Evolutionary conservation across 345 rosid species (phyloP).

Genomic region (Eucalyptus microcorys): DNA sequence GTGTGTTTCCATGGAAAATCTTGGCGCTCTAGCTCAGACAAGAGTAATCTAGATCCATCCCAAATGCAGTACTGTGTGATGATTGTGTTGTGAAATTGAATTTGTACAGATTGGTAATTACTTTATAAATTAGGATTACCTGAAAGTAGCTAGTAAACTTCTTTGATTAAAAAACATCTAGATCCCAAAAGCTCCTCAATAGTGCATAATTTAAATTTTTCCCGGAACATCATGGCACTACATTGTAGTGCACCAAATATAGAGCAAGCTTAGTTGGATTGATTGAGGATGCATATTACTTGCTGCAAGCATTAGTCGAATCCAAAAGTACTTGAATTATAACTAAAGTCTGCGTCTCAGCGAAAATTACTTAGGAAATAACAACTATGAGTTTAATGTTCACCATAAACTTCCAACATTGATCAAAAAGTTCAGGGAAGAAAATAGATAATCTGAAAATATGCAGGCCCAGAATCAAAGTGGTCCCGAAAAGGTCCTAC

Average conservation of each 20-base stretch:
- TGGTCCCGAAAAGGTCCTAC: background rate
- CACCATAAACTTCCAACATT: background rate
- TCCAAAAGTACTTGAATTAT: background rate
- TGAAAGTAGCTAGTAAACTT: background rate
- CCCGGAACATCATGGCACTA: accelerated
- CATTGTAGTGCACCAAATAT: background rate
- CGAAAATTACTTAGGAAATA: background rate
- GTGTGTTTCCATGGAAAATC: background rate
- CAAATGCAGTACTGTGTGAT: background rate
- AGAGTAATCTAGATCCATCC: background rate
- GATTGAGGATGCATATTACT: background rate
- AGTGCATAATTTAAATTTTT: background rate
- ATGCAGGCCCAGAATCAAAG: background rate
- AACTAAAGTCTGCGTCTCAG: background rate
- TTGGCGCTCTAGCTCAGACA: background rate
- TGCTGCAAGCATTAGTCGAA: background rate
- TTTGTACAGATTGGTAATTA: background rate
- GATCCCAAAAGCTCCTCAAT: background rate
- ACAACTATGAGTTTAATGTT: background rate
- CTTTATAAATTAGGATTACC: background rate
- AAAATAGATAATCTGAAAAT: background rate
- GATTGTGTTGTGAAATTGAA: background rate
- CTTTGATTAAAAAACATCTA: background rate
- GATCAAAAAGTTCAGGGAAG: background rate
- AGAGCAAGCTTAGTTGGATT: background rate